Percentiles rank a stretch among this genome's conserved stretches.
phyloP scores from a whole-genome alignment of 352 stramenopile species.

The Globisporangium canariense region DNA sequence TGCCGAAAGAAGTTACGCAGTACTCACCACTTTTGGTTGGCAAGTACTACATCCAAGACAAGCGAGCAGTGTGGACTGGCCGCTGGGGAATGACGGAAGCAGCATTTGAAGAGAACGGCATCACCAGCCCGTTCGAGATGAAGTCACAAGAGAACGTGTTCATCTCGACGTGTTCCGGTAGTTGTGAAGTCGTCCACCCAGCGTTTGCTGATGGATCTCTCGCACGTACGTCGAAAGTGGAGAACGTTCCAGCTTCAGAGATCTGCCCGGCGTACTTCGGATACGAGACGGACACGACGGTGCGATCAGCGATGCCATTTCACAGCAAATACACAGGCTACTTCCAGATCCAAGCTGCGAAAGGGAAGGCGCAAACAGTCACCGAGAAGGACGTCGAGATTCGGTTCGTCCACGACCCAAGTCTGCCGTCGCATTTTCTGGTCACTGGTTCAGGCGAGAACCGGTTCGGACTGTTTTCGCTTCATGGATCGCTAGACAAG shows the following conservation, averaged over 20 bases:
- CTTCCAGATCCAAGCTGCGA: conserved; percentile 85
- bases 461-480: conserved; percentile 68
- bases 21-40: conserved; percentile 72
- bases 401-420: conserved; percentile 78
- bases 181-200: conserved; percentile 40
- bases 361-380: conserved; percentile 81
- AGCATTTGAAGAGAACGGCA: conserved; percentile 65
- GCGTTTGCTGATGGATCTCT: conserved; percentile 42
- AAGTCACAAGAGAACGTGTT: conserved; percentile 80
- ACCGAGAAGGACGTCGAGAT: conserved; percentile 77
- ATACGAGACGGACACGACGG: conserved; percentile 53
- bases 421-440: conserved; percentile 58
- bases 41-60: conserved; percentile 86
- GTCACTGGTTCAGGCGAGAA: conserved; percentile 75
- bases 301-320: conserved; percentile 75
- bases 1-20: conserved; percentile 58
- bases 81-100: conserved; percentile 85
- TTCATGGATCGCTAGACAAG: conserved; percentile 76
- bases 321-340: conserved; percentile 80
- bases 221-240: conserved; percentile 43
- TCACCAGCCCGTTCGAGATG: conserved; percentile 86
- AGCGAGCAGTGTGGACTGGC: conserved; percentile 71
- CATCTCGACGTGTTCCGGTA: conserved; percentile 38
- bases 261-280: conserved; percentile 63
- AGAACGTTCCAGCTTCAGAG: conserved; percentile 34